phyloP scores from a whole-genome alignment of 1,139 yeast species.

The Suhomyces yuchorum region DNA sequence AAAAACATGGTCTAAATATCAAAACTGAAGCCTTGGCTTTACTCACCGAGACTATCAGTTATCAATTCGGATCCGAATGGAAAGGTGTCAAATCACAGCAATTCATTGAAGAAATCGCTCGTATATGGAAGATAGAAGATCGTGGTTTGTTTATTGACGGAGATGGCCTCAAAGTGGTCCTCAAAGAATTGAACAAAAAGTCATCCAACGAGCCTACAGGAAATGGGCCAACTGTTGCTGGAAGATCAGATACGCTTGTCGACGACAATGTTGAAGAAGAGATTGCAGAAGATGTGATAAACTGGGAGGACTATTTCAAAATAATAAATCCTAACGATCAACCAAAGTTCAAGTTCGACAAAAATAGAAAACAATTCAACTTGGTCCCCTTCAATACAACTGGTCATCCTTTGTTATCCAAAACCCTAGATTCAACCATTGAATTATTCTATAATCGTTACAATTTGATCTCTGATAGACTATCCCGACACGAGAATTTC shows the following conservation, averaged over 20 bases:
- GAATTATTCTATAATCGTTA: slow-evolving; percentile 49
- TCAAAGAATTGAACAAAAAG: slow-evolving; percentile 51
- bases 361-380: slow-evolving; percentile 64
- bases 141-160: slow-evolving; percentile 85
- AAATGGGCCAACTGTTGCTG: slow-evolving; percentile 21
- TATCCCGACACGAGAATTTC: slow-evolving; percentile 75
- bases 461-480: slow-evolving; percentile 63
- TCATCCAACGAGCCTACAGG: slow-evolving; percentile 2
- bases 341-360: slow-evolving; percentile 67
- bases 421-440: slow-evolving; percentile 25
- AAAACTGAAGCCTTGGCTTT: slow-evolving; percentile 80
- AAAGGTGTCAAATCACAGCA: slow-evolving; percentile 64
- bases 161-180: slow-evolving; percentile 61
- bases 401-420: slow-evolving; percentile 16
- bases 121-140: slow-evolving; percentile 85
- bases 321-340: slow-evolving; percentile 67
- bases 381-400: slow-evolving; percentile 16
- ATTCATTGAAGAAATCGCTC: slow-evolving; percentile 78
- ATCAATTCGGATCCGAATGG: slow-evolving; percentile 85
- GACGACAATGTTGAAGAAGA: slow-evolving; percentile 26
- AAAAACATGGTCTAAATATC: slow-evolving; percentile 88
- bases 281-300: slow-evolving; percentile 29
- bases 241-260: slow-evolving; percentile 35
- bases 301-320: slow-evolving; percentile 75
- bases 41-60: slow-evolving; percentile 73